Conservation (phyloP, 1,139 yeast genomes). For the Diutina sp. region DNA sequence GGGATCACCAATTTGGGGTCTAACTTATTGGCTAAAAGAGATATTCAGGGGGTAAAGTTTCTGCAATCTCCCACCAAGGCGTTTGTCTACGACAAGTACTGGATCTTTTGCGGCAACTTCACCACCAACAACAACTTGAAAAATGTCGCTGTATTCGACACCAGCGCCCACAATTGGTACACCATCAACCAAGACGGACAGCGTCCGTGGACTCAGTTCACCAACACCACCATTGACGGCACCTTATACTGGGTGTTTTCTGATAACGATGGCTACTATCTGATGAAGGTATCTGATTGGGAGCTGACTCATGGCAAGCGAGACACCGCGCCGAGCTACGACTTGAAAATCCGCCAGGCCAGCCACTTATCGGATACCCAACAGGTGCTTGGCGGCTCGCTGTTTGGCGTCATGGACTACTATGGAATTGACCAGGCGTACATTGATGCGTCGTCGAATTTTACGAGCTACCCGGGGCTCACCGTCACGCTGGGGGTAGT, state of each 20-base stretch:
- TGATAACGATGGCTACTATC: conserved; percentile 11
- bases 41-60: background rate
- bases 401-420: conserved; percentile 25
- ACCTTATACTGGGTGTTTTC: conserved; percentile 27
- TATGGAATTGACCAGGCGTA: conserved; percentile 20
- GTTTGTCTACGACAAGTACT: background rate
- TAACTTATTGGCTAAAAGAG: background rate
- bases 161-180: background rate
- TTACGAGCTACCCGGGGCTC: conserved; percentile 12
- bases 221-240: conserved; percentile 21
- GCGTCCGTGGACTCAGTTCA: conserved; percentile 15
- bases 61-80: background rate
- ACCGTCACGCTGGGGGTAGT: conserved; percentile 28
- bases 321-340: conserved; percentile 13
- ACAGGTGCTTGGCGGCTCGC: conserved; percentile 26
- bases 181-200: background rate
- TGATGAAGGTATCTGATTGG: conserved; percentile 17
- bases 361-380: conserved; percentile 6
- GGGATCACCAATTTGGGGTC: background rate
- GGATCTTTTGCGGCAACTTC: conserved; percentile 19
- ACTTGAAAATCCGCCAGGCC: background rate
- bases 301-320: conserved; percentile 22
- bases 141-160: background rate
- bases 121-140: background rate
- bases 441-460: conserved; percentile 8